These are phyloP conservation scores for Taiozyma onychis DNA, from an alignment of 1,139 yeast species.

Conservation along the genomic window DNA sequence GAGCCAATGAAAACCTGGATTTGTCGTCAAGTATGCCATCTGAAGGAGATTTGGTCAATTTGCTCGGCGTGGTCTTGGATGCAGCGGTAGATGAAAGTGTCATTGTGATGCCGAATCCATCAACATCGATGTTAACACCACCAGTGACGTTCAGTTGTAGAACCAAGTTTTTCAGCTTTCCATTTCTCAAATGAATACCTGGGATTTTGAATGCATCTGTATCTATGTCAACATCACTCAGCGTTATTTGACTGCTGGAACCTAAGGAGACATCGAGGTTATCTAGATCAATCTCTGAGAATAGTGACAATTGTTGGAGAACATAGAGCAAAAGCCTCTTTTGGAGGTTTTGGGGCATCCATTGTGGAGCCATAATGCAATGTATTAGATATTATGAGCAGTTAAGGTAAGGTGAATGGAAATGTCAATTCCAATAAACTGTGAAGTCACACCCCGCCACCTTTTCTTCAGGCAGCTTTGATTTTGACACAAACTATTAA, in stretches of 20 bases:
- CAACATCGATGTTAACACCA: conserved; percentile 60
- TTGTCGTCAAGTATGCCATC: conserved; percentile 21
- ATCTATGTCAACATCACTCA: conserved; percentile 64
- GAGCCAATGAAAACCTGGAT: conserved; percentile 44
- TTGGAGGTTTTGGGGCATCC: conserved; percentile 83
- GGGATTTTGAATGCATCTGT: conserved; percentile 70
- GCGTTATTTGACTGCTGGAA: conserved; percentile 44
- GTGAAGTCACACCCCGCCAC: not conserved
- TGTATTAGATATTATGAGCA: not conserved
- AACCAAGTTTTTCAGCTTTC: conserved; percentile 50
- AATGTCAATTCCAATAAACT: not conserved
- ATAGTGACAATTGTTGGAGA: conserved; percentile 74
- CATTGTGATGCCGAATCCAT: conserved; percentile 50
- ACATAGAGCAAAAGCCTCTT: conserved; percentile 75
- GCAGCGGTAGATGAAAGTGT: conserved; percentile 33
- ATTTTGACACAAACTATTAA: not conserved
- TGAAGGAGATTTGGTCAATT: conserved; percentile 3
- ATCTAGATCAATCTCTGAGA: conserved; percentile 76
- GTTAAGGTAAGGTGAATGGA: not conserved
- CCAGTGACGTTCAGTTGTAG: conserved; percentile 50
- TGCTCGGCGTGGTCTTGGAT: conserved; percentile 6
- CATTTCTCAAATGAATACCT: conserved; percentile 60
- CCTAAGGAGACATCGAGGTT: conserved; percentile 77
- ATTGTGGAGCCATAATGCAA: conserved; percentile 49
- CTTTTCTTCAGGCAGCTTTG: not conserved